Conservation (phyloP, 352 stramenopile genomes). For the Globisporangium okanoganense region DNA sequence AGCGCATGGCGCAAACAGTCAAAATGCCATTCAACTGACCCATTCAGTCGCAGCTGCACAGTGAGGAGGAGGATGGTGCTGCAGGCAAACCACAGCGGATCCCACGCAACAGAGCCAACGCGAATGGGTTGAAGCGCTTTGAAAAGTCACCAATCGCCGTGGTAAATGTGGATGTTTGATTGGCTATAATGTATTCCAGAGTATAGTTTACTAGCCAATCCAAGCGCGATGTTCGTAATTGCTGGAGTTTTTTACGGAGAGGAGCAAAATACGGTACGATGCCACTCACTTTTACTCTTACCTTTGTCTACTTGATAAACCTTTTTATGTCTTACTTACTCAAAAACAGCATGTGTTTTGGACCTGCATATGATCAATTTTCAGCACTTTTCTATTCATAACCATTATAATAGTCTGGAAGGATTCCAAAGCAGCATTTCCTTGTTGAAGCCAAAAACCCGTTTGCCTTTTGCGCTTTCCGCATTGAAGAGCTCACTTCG, state of each 20-base stretch:
- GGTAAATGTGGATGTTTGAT: not conserved
- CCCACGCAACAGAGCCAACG: not conserved
- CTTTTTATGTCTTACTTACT: not conserved
- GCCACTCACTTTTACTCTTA: not conserved
- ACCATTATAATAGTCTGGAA: too few relatives aligned
- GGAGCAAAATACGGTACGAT: not conserved
- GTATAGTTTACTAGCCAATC: not conserved
- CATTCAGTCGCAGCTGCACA: not conserved
- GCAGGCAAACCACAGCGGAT: not conserved
- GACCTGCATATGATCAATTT: too few relatives aligned
- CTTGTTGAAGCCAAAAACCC: too few relatives aligned
- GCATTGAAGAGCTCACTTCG: not conserved
- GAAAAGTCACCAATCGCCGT: not conserved
- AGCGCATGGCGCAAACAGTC: too few relatives aligned
- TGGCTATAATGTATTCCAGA: not conserved
- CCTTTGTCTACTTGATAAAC: not conserved
- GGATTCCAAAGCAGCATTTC: too few relatives aligned
- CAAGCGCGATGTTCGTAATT: not conserved
- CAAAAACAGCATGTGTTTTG: too few relatives aligned
- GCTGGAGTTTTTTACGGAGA: not conserved
- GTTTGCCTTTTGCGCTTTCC: not conserved
- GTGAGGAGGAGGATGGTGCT: not conserved
- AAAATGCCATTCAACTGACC: too few relatives aligned
- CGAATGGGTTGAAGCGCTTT: not conserved
- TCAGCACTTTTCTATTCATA: too few relatives aligned